Conservation (phyloP, 306 rosid genomes). For the Castanospermum australe region DNA sequence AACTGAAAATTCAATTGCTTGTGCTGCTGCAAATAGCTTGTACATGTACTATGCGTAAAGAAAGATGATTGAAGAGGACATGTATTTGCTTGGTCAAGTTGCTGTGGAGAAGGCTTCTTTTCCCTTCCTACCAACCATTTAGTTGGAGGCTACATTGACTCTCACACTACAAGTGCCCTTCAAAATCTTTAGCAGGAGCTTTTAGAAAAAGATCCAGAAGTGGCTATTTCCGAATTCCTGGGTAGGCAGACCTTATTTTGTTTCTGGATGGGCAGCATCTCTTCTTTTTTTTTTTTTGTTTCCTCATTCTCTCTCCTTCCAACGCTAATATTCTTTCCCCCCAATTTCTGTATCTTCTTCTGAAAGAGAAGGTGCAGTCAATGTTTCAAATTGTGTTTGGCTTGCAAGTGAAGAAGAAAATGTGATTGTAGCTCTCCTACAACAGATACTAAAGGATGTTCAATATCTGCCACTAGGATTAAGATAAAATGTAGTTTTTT, state of each 20-base stretch:
- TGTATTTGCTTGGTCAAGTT: conserved; percentile 53
- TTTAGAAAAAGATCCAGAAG: conserved; percentile 46
- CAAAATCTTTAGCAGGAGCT: conserved; percentile 43
- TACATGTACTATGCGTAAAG: conserved; percentile 98
- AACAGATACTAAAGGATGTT: conserved; percentile 74
- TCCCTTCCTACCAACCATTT: conserved; percentile 53
- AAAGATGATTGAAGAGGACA: conserved; percentile 47
- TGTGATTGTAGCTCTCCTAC: conserved; percentile 95
- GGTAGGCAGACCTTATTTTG: conserved; percentile 69
- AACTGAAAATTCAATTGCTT: conserved; percentile 85
- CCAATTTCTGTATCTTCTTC: conserved; percentile 45
- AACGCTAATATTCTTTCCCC: conserved; percentile 42
- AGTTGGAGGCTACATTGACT: conserved; percentile 66
- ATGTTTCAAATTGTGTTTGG: conserved; percentile 75
- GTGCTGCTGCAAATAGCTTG: conserved; percentile 99
- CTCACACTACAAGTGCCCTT: conserved; percentile 54
- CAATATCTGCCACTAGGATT: conserved; percentile 90
- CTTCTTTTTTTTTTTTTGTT: neutral
- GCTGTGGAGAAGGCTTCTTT: conserved; percentile 66
- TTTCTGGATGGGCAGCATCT: conserved; percentile 48
- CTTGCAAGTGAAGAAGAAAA: conserved; percentile 72
- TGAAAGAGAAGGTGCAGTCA: conserved; percentile 69
- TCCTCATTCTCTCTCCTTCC: conserved; percentile 25
- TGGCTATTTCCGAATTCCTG: conserved; percentile 50
- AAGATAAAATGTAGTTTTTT: conserved; percentile 62